phyloP scores from a whole-genome alignment of 306 rosid genomes.

The Albizia julibrissin region DNA sequence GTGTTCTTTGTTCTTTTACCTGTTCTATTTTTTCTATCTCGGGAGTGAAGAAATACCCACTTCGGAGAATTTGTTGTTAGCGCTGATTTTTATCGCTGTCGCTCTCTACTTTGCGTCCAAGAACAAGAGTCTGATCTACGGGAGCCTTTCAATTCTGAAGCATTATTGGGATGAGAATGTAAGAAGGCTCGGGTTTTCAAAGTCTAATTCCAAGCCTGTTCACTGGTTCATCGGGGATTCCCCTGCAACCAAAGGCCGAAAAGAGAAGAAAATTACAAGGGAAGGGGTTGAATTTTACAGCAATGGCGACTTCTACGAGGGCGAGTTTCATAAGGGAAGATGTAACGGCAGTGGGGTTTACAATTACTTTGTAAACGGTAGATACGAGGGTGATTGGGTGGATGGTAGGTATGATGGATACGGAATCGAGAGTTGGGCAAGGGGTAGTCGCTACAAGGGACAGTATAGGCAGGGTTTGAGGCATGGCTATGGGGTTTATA shows the following conservation, averaged over 20 bases:
- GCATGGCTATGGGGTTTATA: constrained; percentile 87
- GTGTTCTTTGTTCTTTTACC: constrained; percentile 39
- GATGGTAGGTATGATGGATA: constrained; percentile 91
- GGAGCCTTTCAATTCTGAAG: constrained; percentile 44
- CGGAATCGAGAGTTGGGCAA: constrained; percentile 94
- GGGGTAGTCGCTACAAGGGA: constrained; percentile 85
- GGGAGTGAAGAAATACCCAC: constrained; percentile 57
- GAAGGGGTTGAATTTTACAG: constrained; percentile 97
- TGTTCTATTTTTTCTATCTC: constrained; percentile 55
- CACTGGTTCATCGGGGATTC: constrained; percentile 91
- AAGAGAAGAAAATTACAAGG: constrained; percentile 45
- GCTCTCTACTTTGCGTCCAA: constrained; percentile 66
- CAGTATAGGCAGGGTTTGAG: constrained; percentile 83
- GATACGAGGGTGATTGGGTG: constrained; percentile 96
- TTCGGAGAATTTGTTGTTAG: constrained; percentile 77
- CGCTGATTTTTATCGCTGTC: constrained; percentile 78
- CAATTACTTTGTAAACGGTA: constrained; percentile 81
- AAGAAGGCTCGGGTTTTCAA: constrained; percentile 51
- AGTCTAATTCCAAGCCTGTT: constrained; percentile 56
- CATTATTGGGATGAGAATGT: constrained; percentile 66
- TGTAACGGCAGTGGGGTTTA: constrained; percentile 95
- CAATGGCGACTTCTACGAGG: constrained; percentile 96
- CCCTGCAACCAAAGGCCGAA: constrained; percentile 19
- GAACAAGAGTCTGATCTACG: constrained; percentile 66
- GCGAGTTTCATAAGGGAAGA: constrained; percentile 83